phyloP scores from a whole-genome alignment of 2,329 filamentous ascomycete genomes.

The Colletotrichum sp. region DNA sequence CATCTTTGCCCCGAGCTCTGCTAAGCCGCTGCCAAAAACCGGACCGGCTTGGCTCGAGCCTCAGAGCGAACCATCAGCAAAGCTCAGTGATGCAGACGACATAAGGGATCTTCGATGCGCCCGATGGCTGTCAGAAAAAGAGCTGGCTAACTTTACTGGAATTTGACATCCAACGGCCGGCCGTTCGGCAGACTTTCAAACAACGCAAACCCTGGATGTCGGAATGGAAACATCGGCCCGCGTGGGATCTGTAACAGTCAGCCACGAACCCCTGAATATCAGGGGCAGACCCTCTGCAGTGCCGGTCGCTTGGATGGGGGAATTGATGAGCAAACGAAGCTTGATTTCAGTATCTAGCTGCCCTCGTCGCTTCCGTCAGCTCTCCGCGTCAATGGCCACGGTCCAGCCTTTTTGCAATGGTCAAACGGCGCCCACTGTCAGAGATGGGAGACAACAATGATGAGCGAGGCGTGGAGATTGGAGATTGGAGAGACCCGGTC shows the following conservation, averaged over 20 bases:
- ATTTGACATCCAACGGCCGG: background rate
- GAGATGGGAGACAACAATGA: background rate
- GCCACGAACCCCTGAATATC: background rate
- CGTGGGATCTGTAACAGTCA: background rate
- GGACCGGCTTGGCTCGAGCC: background rate
- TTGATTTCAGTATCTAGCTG: background rate
- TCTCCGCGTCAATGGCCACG: background rate
- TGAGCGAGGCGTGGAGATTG: background rate
- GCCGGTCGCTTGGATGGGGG: background rate
- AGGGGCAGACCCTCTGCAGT: background rate
- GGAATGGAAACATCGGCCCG: background rate
- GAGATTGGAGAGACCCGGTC: background rate
- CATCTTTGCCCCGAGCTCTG: background rate
- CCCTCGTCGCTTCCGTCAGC: background rate
- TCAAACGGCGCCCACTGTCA: background rate
- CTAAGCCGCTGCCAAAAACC: background rate
- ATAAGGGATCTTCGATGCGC: background rate
- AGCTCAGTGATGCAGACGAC: background rate
- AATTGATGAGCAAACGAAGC: background rate
- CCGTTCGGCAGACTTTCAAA: background rate
- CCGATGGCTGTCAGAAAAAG: background rate
- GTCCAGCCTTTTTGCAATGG: background rate
- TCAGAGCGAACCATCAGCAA: background rate
- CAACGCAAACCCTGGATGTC: background rate
- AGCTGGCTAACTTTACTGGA: background rate